phyloP scores from a whole-genome alignment of 2,329 filamentous ascomycete genomes.

The Saccharata proteae region DNA sequence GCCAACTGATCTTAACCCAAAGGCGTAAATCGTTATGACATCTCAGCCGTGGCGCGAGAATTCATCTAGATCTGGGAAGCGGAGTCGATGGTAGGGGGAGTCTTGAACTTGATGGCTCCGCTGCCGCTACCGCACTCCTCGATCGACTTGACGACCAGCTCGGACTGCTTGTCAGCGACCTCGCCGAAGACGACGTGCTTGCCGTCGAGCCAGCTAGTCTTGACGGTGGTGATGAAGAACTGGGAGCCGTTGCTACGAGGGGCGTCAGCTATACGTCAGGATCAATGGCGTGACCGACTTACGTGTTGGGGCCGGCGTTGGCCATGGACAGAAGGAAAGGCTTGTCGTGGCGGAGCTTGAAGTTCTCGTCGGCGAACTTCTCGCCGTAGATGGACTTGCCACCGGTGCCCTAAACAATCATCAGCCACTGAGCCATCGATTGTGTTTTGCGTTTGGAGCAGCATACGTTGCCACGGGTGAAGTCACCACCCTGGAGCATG shows the following conservation, averaged over 20 bases:
- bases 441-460: neutral
- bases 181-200: constrained; percentile 80
- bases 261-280: neutral
- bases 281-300: too few relatives aligned
- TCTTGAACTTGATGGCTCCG: constrained; percentile 41
- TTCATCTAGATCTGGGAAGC: constrained; percentile 28
- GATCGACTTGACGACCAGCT: constrained; percentile 45
- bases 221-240: constrained; percentile 61
- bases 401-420: constrained; percentile 58
- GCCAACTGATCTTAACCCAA: too few relatives aligned
- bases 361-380: constrained; percentile 93
- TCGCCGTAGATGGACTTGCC: constrained; percentile 92
- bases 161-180: constrained; percentile 42
- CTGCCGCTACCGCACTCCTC: constrained; percentile 45
- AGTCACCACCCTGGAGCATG: constrained; percentile 96
- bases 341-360: constrained; percentile 58
- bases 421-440: constrained; percentile 11
- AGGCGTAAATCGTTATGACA: too few relatives aligned
- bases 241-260: constrained; percentile 55
- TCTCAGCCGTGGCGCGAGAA: too few relatives aligned
- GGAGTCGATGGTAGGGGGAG: constrained; percentile 41
- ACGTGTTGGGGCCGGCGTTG: constrained; percentile 90
- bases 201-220: constrained; percentile 58
- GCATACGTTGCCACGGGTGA: constrained; percentile 80
- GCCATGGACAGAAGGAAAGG: constrained; percentile 86